These are phyloP conservation scores for Aureobasidium sp. DNA, from an alignment of 2,329 filamentous ascomycete species.

Conservation along the genomic window DNA sequence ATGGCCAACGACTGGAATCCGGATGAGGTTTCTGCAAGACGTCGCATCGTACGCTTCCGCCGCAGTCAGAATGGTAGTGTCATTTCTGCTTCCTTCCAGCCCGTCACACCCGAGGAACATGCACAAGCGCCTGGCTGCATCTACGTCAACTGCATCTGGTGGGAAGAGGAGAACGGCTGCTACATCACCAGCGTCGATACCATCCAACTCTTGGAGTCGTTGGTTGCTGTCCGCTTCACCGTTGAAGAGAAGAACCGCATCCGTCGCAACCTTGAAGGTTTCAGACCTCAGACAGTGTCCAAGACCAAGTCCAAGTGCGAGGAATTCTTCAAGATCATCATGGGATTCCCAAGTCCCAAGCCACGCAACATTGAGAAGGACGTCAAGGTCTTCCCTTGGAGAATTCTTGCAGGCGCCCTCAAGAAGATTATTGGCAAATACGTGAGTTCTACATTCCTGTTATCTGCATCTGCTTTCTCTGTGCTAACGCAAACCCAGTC, in stretches of 20 bases:
- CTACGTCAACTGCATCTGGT: conserved; percentile 95
- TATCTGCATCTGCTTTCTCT: background rate
- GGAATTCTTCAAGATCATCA: conserved; percentile 98
- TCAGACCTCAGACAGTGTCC: conserved; percentile 84
- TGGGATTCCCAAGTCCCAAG: conserved; percentile 92
- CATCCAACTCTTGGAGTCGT: conserved; percentile 84
- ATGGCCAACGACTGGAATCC: conserved; percentile 79
- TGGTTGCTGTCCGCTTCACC: conserved; percentile 78
- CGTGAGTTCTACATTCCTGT: conserved; percentile 39
- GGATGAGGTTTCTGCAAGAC: conserved; percentile 69
- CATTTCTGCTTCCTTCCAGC: conserved; percentile 69
- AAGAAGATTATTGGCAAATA: conserved; percentile 99
- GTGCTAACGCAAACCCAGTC: conserved; percentile 36
- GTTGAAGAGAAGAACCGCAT: conserved; percentile 99
- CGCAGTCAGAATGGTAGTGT: conserved; percentile 74
- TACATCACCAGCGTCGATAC: conserved; percentile 96
- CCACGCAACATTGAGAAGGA: conserved; percentile 98
- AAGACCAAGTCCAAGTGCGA: conserved; percentile 84
- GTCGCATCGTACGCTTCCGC: conserved; percentile 81
- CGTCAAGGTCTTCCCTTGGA: conserved; percentile 98
- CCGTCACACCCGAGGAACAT: conserved; percentile 64
- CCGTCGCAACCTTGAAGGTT: conserved; percentile 87
- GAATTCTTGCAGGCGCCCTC: conserved; percentile 72
- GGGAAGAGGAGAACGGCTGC: conserved; percentile 83
- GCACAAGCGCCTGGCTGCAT: conserved; percentile 68